These are phyloP conservation scores for Chytridiales sp. DNA, from an alignment of 371 early-diverging fungal genomes.

Conservation along the genomic window DNA sequence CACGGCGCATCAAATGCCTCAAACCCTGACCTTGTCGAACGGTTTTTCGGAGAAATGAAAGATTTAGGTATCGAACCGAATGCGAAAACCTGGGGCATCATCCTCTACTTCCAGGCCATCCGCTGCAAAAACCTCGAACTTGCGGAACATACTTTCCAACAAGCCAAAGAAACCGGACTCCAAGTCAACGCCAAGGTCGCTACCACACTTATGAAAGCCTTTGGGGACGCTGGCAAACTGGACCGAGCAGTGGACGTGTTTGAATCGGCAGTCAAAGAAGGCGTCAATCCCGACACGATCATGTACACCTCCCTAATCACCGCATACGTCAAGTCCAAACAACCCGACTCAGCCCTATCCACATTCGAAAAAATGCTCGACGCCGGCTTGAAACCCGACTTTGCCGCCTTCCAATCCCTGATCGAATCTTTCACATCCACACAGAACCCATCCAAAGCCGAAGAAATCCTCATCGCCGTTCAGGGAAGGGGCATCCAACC, in stretches of 20 bases:
- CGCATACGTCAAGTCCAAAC: slow-evolving; percentile 13
- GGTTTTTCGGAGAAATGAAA: slow-evolving; percentile 25
- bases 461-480: slow-evolving; percentile 18
- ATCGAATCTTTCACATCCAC: not conserved
- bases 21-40: slow-evolving; percentile 9
- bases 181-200: slow-evolving; percentile 14
- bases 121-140: slow-evolving; percentile 6
- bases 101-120: slow-evolving; percentile 10
- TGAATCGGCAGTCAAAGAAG: not conserved
- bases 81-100: slow-evolving; percentile 16
- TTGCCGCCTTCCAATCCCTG: slow-evolving; percentile 17
- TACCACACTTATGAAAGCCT: slow-evolving; percentile 9
- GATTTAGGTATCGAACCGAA: slow-evolving; percentile 22
- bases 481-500: slow-evolving; percentile 12
- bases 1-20: not conserved
- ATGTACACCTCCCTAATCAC: slow-evolving; percentile 17
- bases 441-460: slow-evolving; percentile 14
- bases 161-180: not conserved
- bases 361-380: slow-evolving; percentile 19
- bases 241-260: slow-evolving; percentile 9
- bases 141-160: slow-evolving; percentile 1
- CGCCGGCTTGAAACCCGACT: slow-evolving; percentile 19
- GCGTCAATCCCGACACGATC: slow-evolving; percentile 12
- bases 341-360: slow-evolving; percentile 1
- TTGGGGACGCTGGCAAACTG: slow-evolving; percentile 3